phyloP scores from a whole-genome alignment of 2,329 filamentous ascomycete genomes.

The Monilinia vaccinii-corymbosi region DNA sequence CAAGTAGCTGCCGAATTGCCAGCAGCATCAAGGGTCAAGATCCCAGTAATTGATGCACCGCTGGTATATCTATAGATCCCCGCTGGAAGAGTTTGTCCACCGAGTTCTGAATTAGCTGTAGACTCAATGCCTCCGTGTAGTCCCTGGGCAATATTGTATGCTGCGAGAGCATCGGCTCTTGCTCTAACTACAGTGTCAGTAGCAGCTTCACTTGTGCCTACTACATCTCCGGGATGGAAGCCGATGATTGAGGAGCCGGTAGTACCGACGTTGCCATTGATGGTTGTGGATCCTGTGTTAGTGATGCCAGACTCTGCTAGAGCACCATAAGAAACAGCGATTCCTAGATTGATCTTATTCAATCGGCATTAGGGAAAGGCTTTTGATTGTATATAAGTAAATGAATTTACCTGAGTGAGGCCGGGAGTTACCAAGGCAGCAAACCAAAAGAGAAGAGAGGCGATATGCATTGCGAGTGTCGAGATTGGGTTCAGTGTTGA shows the following conservation, averaged over 20 bases:
- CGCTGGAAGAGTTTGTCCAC: constrained; percentile 10
- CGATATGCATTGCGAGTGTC: background rate
- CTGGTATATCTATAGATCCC: constrained; percentile 13
- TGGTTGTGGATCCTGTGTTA: constrained; percentile 13
- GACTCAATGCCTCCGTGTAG: constrained; percentile 4
- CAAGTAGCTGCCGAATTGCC: constrained; percentile 6
- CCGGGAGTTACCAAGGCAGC: background rate
- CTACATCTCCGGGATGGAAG: constrained; percentile 13
- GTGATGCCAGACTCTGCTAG: constrained; percentile 10
- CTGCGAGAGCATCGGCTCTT: constrained; percentile 8
- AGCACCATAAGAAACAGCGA: constrained; percentile 12
- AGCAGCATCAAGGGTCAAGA: constrained; percentile 10
- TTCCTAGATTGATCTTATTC: constrained; percentile 16
- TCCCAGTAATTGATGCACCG: constrained; percentile 6
- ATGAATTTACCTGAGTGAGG: background rate
- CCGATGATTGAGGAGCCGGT: constrained; percentile 16
- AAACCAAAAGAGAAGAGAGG: background rate
- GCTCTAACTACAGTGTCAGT: background rate
- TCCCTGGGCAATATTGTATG: constrained; percentile 8
- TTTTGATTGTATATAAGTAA: background rate
- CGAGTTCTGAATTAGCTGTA: constrained; percentile 11
- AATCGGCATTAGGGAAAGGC: background rate
- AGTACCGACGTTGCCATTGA: constrained; percentile 15
- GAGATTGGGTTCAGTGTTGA: background rate
- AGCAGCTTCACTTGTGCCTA: constrained; percentile 4